Evolutionary conservation across 768 basidiomycete genomes (phyloP), one percentile per base, ranked within the genome.

Genomic region (Phallus indusiatus): DNA sequence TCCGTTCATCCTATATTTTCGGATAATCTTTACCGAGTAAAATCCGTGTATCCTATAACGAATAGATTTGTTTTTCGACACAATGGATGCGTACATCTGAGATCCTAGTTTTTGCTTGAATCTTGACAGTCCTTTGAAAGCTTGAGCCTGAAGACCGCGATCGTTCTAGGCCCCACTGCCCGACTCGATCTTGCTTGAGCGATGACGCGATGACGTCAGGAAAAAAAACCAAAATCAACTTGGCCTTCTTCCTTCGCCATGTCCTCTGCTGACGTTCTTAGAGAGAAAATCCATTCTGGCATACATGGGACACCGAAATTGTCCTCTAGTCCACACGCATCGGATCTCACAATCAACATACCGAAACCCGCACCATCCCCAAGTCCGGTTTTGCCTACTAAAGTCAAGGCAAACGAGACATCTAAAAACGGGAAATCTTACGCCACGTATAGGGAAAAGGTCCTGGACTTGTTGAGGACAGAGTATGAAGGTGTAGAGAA

Each of bases 401-500:
- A 59, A 28, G 33, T 42, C 17, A 59, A 55, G 33, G 14, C 34
- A 35, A 42, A 49, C 10, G 28, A 20, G 12, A 18, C 37, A 33
- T 47, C 42, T 2, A 51, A 54, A 33, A 22, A 42, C 6, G 59
- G 69, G 64, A 58, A 66, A 22, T 60, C 71, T 17, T 54, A 49
- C 28, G 50, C 37, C 21, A 63, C 76, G 49, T 86, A 86, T 71
- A 80, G 89, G 54, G 81, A 88, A 66, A 77, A 83, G 33, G 74
- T 96, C 28, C 75, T 77, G 28, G 76, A 83, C 61, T 72, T 73
- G 59, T 75, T 94, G 34, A 90, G 90, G 1, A 65, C 73, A 3
- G 75, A 84, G 35, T 98, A 94, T 70, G 80, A 84, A 54, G 88
- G 90, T 12, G 82, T 81, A 21, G 95, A 99, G 74, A 83, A 83